Base-by-base conservation (phyloP, 2,329 filamentous ascomycete species). In the Diplocarpon mali region DNA sequence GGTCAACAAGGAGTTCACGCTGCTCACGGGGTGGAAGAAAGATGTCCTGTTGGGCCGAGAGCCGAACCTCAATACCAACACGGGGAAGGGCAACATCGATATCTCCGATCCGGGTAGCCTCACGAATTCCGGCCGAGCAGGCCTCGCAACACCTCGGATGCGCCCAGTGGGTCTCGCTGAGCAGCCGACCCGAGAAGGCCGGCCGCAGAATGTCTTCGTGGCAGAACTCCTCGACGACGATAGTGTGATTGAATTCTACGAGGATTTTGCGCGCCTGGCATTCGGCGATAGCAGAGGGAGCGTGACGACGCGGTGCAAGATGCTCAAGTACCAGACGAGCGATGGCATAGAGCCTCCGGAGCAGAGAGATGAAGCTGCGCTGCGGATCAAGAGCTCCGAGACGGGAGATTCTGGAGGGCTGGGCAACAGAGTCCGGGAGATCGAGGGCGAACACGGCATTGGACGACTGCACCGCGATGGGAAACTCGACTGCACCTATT, bases 1-100 rank as follows among this genome's bases (percentile, higher is more conserved):
- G 3, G 87, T 93, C 16, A 93, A 92, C 61, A 95, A 95, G 64
- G 92, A 96, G 62, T 98, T 98, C 56, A 87, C 83, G n/a, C 84
- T 93, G 27, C 69, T 98, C 43, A 95, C 92, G 0, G 92, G 90
- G 5, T 98, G 92, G 92, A 85, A 80, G 42, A 89, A 88, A 59
- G 84, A 92, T 38, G 80, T 96, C 0, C 70, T 98, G 1, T 71
- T 96, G 0, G 92, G 92, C 39, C 85, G 88, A 57, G 83, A 88
- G 58, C 74, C 85, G 2, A 96, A 96, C 58, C 68, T 85, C 16
- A 96, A 96, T 60, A 77, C 87, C 60, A 94, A 95, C 63, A 68
- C 65, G 1, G 67, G 71, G 42, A 65, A 64, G 44, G 66, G 67
- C 58, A 12, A 67, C 65, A 38, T 70, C 65, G 35, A 68, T 73